Conservation (phyloP, 805 yeast genomes). For the Candida multigemmis region DNA sequence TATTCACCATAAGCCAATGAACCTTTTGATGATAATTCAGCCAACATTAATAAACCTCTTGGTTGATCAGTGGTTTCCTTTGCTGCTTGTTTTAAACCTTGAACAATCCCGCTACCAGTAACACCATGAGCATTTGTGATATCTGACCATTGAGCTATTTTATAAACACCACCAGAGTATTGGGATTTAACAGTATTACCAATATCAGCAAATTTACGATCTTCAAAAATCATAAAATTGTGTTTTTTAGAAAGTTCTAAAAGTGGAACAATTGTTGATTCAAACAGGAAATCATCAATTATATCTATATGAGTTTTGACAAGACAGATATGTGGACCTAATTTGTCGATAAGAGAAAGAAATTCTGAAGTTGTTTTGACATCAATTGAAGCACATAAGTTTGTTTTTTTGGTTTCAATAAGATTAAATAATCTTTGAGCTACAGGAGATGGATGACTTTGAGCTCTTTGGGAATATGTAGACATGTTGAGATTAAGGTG, state of each 20-base stretch:
- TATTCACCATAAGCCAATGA: conserved; percentile 90
- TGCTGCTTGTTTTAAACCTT: conserved; percentile 78
- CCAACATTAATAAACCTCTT: conserved; percentile 88
- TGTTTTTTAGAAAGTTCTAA: conserved; percentile 67
- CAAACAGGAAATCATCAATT: conserved; percentile 79
- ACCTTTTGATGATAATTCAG: conserved; percentile 91
- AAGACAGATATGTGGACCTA: conserved; percentile 88
- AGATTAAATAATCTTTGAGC: conserved; percentile 65
- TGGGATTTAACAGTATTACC: conserved; percentile 96
- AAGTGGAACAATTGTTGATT: conserved; percentile 69
- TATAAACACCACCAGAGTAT: conserved; percentile 82
- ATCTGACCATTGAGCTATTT: conserved; percentile 91
- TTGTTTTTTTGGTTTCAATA: conserved; percentile 75
- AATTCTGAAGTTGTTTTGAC: conserved; percentile 75
- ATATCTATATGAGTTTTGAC: conserved; percentile 95
- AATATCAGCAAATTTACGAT: conserved; percentile 96
- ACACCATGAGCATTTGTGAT: conserved; percentile 97
- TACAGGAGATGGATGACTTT: conserved; percentile 62
- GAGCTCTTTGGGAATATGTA: conserved; percentile 64
- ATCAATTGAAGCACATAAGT: conserved; percentile 91
- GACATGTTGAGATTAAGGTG: conserved; percentile 8
- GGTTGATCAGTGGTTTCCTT: conserved; percentile 65
- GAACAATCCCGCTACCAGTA: conserved; percentile 89
- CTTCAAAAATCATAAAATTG: conserved; percentile 89
- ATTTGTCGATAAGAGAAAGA: conserved; percentile 56